Evolutionary conservation across 2,329 filamentous ascomycete genomes (phyloP).

Genomic region (Fusarium keratoplasticum): DNA sequence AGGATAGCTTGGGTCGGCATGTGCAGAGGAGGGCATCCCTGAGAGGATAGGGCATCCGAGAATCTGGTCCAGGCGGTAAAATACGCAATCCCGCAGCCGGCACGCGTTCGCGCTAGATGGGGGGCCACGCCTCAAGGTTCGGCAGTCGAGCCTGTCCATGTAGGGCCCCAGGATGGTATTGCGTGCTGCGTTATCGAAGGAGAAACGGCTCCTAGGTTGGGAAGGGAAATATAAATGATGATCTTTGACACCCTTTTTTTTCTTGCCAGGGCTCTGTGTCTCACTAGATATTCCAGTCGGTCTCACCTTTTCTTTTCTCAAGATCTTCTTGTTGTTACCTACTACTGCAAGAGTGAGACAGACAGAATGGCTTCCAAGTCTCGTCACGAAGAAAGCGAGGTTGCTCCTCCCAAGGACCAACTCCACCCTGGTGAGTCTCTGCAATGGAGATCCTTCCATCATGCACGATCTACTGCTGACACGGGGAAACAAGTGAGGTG

Average conservation of each 20-base stretch:
- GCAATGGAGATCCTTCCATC: background rate
- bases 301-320: background rate
- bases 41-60: background rate
- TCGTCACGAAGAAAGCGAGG: constrained; percentile 37
- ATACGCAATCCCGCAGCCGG: constrained; percentile 22
- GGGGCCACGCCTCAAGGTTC: background rate
- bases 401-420: constrained; percentile 46
- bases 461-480: background rate
- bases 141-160: constrained; percentile 15
- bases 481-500: constrained; percentile 64
- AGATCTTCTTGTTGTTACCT: background rate
- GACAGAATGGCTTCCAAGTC: constrained; percentile 26
- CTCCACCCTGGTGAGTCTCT: constrained; percentile 43
- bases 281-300: background rate
- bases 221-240: constrained; percentile 36
- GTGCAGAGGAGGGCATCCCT: background rate
- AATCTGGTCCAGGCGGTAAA: background rate
- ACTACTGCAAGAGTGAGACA: background rate
- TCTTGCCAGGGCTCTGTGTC: constrained; percentile 1
- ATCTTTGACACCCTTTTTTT: constrained; percentile 12
- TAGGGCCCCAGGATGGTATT: constrained; percentile 5
- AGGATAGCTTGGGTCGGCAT: background rate
- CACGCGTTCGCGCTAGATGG: constrained; percentile 22
- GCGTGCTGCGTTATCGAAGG: constrained; percentile 19
- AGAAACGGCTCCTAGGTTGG: background rate